Evolutionary conservation across 2,329 filamentous ascomycete species (phyloP).

Genomic region (Monascus ruber): DNA sequence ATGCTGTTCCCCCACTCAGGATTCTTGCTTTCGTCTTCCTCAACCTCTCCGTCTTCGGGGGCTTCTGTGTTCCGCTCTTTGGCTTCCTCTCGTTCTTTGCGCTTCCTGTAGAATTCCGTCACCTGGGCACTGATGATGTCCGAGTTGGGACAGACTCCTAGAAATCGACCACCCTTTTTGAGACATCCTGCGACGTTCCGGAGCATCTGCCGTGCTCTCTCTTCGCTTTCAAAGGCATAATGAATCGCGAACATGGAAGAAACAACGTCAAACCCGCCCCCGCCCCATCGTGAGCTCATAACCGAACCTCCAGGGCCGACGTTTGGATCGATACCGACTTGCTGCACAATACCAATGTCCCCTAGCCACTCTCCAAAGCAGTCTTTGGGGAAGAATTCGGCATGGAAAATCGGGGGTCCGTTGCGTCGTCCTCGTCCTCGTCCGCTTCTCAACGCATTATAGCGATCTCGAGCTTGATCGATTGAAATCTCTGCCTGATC

Average conservation of each 20-base stretch:
- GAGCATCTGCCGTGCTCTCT: constrained; percentile 83
- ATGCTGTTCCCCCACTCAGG: constrained; percentile 86
- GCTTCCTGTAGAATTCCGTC: constrained; percentile 58
- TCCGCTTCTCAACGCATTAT: constrained; percentile 55
- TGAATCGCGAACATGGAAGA: constrained; percentile 99
- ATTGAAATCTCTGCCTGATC: constrained; percentile 91
- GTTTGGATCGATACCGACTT: constrained; percentile 77
- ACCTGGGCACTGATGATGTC: constrained; percentile 76
- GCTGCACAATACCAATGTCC: constrained; percentile 66
- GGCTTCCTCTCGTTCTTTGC: constrained; percentile 33
- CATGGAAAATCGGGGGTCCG: constrained; percentile 59
- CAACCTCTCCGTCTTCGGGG: constrained; percentile 36
- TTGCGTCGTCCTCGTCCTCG: constrained; percentile 44
- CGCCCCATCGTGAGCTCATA: constrained; percentile 53
- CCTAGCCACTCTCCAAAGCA: constrained; percentile 79
- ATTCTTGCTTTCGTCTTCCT: constrained; percentile 52
- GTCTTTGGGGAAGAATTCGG: constrained; percentile 80
- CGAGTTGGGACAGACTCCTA: constrained; percentile 94
- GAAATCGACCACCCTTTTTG: constrained; percentile 88
- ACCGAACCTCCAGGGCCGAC: constrained; percentile 45
- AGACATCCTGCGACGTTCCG: constrained; percentile 80
- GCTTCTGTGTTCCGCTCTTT: constrained; percentile 27
- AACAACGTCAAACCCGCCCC: constrained; percentile 86
- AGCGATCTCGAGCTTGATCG: constrained; percentile 77
- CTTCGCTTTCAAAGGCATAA: constrained; percentile 90